Base-by-base conservation (phyloP, 768 basidiomycete genomes). In the Psilocybe cubensis region DNA sequence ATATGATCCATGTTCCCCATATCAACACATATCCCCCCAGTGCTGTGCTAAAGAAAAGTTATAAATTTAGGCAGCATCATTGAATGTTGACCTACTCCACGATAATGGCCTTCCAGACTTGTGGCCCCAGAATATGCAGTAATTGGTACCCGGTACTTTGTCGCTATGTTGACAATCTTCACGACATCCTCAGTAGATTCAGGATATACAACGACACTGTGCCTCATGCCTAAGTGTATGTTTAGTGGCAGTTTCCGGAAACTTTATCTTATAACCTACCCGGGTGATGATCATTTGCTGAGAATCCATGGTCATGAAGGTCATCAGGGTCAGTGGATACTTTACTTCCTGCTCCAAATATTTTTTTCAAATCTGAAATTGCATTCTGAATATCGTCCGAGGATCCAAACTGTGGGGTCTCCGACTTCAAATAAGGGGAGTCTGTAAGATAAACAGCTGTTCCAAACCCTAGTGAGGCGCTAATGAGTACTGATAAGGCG, bases 71-170 rank as follows among this genome's bases (percentile, higher is more conserved):
- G n/a, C n/a, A n/a, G n/a, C n/a, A n/a, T n/a, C n/a, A n/a, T n/a
- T n/a, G n/a, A n/a, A n/a, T n/a, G n/a, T 31, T 20, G 31, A 72
- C 83, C 56, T 61, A 91, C 90, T 25, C 83, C 85, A 33, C 81
- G 75, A 60, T 81, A 86, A 60, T 92, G 88, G 0, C 92, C 92
- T 67, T 95, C 94, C 21, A 96, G 70, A 63, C 83, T 86, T 0
- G 94, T 96, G 1, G 88, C 94, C 9, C 91, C 94, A 0, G 87
- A 86, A 70, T 88, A 94, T 2, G 92, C 83, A 1, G 83, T 84
- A 20, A 96, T 71, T 0, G 94, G 94, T 74, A 95, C 88, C 24
- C 77, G 78, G 72, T 87, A 88, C 69, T 87, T 87, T 38, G 79
- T 81, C 2, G 94, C 89, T 44, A 90, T 79, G 57, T 88, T 83